phyloP scores from a whole-genome alignment of 2,329 filamentous ascomycete species.

The Monilinia aucupariae region DNA sequence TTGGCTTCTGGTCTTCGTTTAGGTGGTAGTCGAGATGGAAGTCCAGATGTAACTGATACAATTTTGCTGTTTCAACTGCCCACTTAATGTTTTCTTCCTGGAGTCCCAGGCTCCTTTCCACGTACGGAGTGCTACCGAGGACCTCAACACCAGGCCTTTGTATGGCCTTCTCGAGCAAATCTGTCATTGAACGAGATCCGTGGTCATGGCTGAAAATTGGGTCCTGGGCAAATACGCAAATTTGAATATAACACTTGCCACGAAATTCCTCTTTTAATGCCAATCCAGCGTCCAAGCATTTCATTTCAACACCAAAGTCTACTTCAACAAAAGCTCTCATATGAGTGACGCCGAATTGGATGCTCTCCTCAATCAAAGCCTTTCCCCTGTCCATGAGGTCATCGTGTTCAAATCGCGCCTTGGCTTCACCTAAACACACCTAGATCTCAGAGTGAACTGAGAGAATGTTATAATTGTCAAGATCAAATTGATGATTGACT shows the following conservation, averaged over 20 bases:
- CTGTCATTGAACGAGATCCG: slow-evolving; percentile 46
- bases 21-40: slow-evolving; percentile 70
- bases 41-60: slow-evolving; percentile 53
- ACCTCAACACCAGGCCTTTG: slow-evolving; percentile 46
- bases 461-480: not conserved
- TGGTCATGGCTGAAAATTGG: slow-evolving; percentile 55
- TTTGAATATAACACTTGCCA: slow-evolving; percentile 53
- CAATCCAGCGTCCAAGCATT: slow-evolving; percentile 53
- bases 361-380: slow-evolving; percentile 60
- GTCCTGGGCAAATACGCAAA: slow-evolving; percentile 67
- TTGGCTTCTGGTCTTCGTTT: slow-evolving; percentile 43
- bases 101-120: slow-evolving; percentile 48
- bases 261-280: slow-evolving; percentile 50
- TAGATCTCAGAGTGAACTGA: slow-evolving; percentile 3
- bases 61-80: slow-evolving; percentile 52
- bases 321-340: slow-evolving; percentile 69
- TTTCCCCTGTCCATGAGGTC: slow-evolving; percentile 61
- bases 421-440: slow-evolving; percentile 43
- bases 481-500: slow-evolving; percentile 2
- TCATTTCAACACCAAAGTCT: slow-evolving; percentile 54
- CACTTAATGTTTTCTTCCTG: slow-evolving; percentile 52
- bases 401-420: slow-evolving; percentile 53
- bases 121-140: slow-evolving; percentile 65
- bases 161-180: slow-evolving; percentile 45
- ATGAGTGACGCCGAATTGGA: slow-evolving; percentile 58